A percentile compares a stretch with the other conserved stretches of the same genome.
Conservation (phyloP, 2,329 filamentous ascomycete genomes). For the Epichloe uncinata region DNA sequence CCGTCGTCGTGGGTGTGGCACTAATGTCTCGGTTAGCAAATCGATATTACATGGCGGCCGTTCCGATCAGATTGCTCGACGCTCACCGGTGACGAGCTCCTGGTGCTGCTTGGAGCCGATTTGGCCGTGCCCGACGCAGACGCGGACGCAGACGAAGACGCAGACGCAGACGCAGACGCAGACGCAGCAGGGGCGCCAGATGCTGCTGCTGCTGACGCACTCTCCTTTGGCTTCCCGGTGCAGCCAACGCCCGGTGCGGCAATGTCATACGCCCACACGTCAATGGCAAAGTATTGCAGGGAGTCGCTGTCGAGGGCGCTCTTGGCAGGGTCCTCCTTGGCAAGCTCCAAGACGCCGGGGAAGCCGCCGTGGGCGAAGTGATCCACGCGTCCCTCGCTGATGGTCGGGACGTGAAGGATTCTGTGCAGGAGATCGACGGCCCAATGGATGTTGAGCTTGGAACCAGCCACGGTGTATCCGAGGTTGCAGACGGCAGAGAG, state of each 20-base stretch:
- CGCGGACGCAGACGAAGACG: no score
- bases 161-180: no score
- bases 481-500: slow-evolving; percentile 46
- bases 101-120: no score
- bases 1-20: no score
- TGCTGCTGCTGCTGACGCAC: no score
- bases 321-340: slow-evolving; percentile 31
- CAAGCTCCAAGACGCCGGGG: slow-evolving; percentile 38
- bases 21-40: no score
- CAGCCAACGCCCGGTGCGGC: slow-evolving; percentile 16
- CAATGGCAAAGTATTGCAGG: slow-evolving; percentile 56
- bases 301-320: slow-evolving; percentile 45
- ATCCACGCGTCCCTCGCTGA: slow-evolving; percentile 40
- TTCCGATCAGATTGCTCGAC: no score
- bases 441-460: slow-evolving; percentile 48
- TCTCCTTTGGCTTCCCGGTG: no score
- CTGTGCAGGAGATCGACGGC: slow-evolving; percentile 55
- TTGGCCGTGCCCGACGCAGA: no score
- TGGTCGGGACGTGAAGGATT: slow-evolving; percentile 46
- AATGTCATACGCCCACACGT: slow-evolving; percentile 53
- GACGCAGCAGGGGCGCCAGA: no score
- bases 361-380: slow-evolving; percentile 31
- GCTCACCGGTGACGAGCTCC: no score
- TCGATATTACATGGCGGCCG: no score
- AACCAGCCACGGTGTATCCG: slow-evolving; percentile 47